A percentile compares a stretch with the other conserved stretches of the same genome.
phyloP scores from a whole-genome alignment of 148 eudicot species.

The Cornus suecica region DNA sequence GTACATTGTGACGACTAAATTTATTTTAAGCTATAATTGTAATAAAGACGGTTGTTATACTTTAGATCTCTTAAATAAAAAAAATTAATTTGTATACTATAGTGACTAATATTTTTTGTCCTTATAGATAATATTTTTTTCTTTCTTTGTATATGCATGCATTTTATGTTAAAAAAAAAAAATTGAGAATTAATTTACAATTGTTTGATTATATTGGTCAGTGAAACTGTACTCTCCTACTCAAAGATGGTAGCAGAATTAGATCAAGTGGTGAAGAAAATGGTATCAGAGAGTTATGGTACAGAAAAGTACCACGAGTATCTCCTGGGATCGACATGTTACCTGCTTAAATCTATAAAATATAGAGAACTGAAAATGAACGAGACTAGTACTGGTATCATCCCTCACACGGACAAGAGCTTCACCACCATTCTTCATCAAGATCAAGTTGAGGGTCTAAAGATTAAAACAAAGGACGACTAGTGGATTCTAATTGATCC shows the following conservation, averaged over 20 bases:
- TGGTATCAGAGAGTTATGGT: conserved; percentile 39
- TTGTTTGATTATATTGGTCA: too few species aligned
- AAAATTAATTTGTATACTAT: too few species aligned
- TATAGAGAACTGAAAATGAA: conserved; percentile 19
- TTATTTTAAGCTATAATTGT: too few species aligned
- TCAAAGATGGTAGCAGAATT: conserved; percentile 27
- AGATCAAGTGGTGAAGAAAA: conserved; percentile 38
- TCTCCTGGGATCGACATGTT: conserved; percentile 26
- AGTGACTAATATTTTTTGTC: too few species aligned
- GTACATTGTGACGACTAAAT: too few species aligned
- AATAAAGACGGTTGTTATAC: too few species aligned
- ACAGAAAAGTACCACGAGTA: conserved; percentile 23
- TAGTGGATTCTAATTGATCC: conserved; percentile 38
- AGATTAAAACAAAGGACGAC: conserved; percentile 27
- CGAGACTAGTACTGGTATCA: conserved; percentile 24
- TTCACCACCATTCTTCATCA: conserved; percentile 45
- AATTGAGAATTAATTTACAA: too few species aligned
- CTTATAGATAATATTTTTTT: too few species aligned
- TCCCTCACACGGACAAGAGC: conserved; percentile 46
- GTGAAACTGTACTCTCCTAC: conserved; percentile 25
- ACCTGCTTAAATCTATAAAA: conserved; percentile 33
- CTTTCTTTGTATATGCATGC: too few species aligned
- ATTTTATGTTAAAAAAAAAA: too few species aligned
- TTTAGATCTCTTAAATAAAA: too few species aligned
- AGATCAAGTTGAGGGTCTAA: conserved; percentile 31